Conservation (phyloP, 2,329 filamentous ascomycete species). For the Calonectria pseudoreteaudii region DNA sequence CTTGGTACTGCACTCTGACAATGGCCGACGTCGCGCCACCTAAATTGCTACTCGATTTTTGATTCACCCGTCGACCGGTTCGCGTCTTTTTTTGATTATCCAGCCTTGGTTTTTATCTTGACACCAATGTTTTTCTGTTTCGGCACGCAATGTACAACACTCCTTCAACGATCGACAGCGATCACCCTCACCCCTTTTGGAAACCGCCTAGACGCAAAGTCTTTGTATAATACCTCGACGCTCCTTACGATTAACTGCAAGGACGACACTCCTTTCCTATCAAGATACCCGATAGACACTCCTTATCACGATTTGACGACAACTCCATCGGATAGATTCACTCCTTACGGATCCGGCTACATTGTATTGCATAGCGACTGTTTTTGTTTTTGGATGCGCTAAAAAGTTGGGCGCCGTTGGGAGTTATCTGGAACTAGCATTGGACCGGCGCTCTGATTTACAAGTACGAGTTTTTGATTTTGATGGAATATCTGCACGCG, state of each 20-base stretch:
- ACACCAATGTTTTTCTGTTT: constrained; percentile 37
- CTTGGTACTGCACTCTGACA: constrained; percentile 44
- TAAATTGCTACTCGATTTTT: constrained; percentile 41
- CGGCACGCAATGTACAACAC: constrained; percentile 53
- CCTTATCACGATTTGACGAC: constrained; percentile 52
- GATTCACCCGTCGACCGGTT: constrained; percentile 28
- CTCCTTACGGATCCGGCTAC: constrained; percentile 58
- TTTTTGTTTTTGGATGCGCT: constrained; percentile 45
- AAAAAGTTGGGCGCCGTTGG: constrained; percentile 44
- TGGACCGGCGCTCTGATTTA: constrained; percentile 36
- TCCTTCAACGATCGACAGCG: constrained; percentile 51
- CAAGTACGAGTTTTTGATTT: constrained; percentile 23
- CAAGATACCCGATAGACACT: constrained; percentile 51
- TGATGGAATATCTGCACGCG: constrained; percentile 24
- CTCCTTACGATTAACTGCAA: constrained; percentile 48
- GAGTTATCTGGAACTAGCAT: constrained; percentile 37
- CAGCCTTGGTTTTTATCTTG: constrained; percentile 34
- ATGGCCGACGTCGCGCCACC: constrained; percentile 50
- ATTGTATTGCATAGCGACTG: constrained; percentile 69
- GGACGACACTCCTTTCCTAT: constrained; percentile 48
- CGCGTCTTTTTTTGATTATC: constrained; percentile 32
- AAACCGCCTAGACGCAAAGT: constrained; percentile 40
- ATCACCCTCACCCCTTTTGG: constrained; percentile 46
- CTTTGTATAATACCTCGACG: constrained; percentile 46
- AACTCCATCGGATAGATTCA: constrained; percentile 54